These are phyloP conservation scores for Elaeis guineensis DNA, from an alignment of 176 grass and related monocot genomes.

Conservation along the genomic window DNA sequence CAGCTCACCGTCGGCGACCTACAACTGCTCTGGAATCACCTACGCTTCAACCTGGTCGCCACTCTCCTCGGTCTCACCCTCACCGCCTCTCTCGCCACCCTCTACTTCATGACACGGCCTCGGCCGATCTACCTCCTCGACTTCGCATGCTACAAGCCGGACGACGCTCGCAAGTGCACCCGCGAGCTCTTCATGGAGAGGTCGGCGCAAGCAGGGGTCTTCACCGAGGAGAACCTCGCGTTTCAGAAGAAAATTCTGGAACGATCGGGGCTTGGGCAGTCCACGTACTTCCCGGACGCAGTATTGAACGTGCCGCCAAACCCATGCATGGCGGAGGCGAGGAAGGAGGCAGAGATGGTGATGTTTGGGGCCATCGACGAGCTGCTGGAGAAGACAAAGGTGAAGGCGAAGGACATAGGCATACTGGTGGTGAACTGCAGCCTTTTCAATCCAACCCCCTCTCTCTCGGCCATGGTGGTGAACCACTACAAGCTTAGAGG, in stretches of 20 bases:
- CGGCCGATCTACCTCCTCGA: constrained; percentile 9
- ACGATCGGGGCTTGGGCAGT: constrained; percentile 7
- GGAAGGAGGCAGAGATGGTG: constrained; percentile 10
- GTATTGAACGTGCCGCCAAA: neutral
- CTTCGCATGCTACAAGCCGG: constrained; percentile 10
- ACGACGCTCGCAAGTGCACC: neutral
- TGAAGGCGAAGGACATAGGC: constrained; percentile 6
- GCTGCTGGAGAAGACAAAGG: neutral
- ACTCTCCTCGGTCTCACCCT: neutral
- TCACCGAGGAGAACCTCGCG: constrained; percentile 1
- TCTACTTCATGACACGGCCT: neutral
- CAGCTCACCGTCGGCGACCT: neutral
- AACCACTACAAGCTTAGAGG: constrained; percentile 8
- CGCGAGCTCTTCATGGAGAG: neutral
- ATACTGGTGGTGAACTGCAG: constrained; percentile 12
- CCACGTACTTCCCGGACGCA: constrained; percentile 5
- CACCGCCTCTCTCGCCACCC: neutral
- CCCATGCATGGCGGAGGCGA: neutral
- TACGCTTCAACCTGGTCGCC: neutral
- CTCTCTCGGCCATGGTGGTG: constrained; percentile 10
- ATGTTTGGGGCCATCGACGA: constrained; percentile 13
- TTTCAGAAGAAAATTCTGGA: constrained; percentile 13
- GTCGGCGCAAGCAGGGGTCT: neutral
- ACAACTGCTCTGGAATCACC: neutral
- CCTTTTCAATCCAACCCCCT: constrained; percentile 8